Evolutionary conservation across 1,284 basidiomycete species (phyloP), one percentile per base, ranked within the genome.

Genomic region (Blastosporella zonata): DNA sequence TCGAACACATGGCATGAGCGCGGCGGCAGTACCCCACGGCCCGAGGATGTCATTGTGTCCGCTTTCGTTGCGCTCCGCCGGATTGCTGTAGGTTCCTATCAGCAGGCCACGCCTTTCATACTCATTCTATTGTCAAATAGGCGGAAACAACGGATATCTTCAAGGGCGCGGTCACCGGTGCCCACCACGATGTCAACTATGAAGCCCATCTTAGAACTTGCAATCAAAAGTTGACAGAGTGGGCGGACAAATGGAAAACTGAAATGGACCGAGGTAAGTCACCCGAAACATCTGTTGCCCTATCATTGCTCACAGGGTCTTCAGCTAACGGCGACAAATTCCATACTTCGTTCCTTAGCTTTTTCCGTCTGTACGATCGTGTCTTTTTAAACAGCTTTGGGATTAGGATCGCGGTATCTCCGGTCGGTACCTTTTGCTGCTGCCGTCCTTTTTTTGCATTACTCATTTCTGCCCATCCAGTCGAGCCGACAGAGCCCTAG

Each of bases 361-460:
- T 87, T 59, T 91, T 90, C 74, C 77, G 85, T 44, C 69, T 87
- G 18, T 81, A 91, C 61, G 84, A 87, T 39, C 74, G 83, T 50
- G 70, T 91, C 37, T 91, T 90, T 68, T 68, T 91, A 58, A 91
- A 91, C 65, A 87, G 84, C 54, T 87, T 89, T 62, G 88, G 85
- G 21, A 78, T 90, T 40, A 80, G 85, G 58, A 73, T 77, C 20
- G 76, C 79, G 22, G 74, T 82, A 62, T 64, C 69, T 46, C 75
- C 79, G 52, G 84, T 79, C 57, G 59, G 79, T 61, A 20, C 46
- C 42, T 18, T 44, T n/a, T 29, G 7, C 31, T 25, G 8, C 15
- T 20, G n/a, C n/a, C n/a, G 13, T 22, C 8, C 13, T 41, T n/a
- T 33, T 12, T 6, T 5, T 12, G 15, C 13, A 27, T 20, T 46